These are phyloP conservation scores for Arthroderma sp. DNA, from an alignment of 2,329 filamentous ascomycete species.

Conservation along the genomic window DNA sequence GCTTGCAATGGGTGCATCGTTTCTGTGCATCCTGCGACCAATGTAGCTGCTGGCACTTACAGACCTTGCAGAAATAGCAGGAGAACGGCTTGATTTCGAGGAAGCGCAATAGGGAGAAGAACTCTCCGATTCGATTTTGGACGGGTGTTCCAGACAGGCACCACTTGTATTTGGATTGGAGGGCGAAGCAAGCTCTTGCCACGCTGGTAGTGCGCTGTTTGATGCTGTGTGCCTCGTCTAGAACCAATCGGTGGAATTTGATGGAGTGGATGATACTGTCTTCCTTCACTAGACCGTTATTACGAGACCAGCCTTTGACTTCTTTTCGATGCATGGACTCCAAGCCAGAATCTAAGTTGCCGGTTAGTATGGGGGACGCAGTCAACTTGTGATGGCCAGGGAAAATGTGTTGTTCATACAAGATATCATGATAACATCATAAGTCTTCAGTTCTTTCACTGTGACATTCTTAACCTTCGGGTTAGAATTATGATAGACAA, in stretches of 20 bases:
- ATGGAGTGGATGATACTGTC: constrained; percentile 68
- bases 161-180: constrained; percentile 83
- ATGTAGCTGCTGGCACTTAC: constrained; percentile 65
- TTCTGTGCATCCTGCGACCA: constrained; percentile 67
- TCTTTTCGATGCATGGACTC: constrained; percentile 90
- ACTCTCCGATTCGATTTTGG: constrained; percentile 93
- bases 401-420: constrained; percentile 47
- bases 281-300: constrained; percentile 69
- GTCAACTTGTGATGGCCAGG: neutral
- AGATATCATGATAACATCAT: constrained; percentile 92
- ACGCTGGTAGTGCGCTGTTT: constrained; percentile 72
- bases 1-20: constrained; percentile 57
- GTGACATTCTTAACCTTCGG: constrained; percentile 65
- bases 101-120: constrained; percentile 88
- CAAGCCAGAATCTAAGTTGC: constrained; percentile 44
- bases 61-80: constrained; percentile 86
- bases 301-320: constrained; percentile 74
- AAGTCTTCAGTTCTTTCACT: constrained; percentile 61
- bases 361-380: neutral
- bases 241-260: constrained; percentile 76
- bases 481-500: constrained; percentile 83
- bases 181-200: constrained; percentile 85
- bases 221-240: constrained; percentile 94
- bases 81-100: constrained; percentile 79
- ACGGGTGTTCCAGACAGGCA: constrained; percentile 90